Percentiles rank a stretch among this genome's conserved stretches.
Conservation (phyloP, 345 rosid species). For the Sonneratia caseolaris region DNA sequence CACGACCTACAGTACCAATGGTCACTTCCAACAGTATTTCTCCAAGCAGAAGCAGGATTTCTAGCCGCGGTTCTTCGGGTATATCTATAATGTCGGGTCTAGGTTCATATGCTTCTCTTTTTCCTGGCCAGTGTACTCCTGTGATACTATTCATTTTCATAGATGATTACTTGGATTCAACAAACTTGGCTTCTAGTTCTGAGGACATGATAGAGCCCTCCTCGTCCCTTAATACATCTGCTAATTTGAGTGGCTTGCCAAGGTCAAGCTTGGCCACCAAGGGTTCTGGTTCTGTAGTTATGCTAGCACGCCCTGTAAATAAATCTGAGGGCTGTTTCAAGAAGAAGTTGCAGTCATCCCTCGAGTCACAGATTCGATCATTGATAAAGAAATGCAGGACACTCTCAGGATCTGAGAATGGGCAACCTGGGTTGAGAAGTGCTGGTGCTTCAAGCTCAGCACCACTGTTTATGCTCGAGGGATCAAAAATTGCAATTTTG, state of each 20-base stretch:
- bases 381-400: conserved; percentile 68
- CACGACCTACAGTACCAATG: conserved; percentile 19
- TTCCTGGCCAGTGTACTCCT: conserved; percentile 81
- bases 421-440: conserved; percentile 48
- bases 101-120: conserved; percentile 52
- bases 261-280: conserved; percentile 46
- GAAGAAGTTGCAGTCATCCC: conserved; percentile 71
- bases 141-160: conserved; percentile 57
- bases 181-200: conserved; percentile 21
- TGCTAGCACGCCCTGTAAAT: conserved; percentile 67
- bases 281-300: conserved; percentile 61
- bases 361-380: conserved; percentile 70
- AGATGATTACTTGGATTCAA: conserved; percentile 53
- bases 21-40: conserved; percentile 28
- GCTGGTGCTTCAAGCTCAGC: conserved; percentile 47
- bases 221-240: conserved; percentile 23
- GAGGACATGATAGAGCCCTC: conserved; percentile 45
- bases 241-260: conserved; percentile 33
- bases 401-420: conserved; percentile 46
- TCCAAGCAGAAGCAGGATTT: conserved; percentile 38
- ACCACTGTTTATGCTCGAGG: conserved; percentile 68
- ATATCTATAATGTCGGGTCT: conserved; percentile 64
- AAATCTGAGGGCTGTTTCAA: conserved; percentile 61
- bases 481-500: conserved; percentile 65
- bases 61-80: conserved; percentile 44